These are phyloP conservation scores for Scedosporium aurantiacum DNA, from an alignment of 2,329 filamentous ascomycete species.

Conservation along the genomic window DNA sequence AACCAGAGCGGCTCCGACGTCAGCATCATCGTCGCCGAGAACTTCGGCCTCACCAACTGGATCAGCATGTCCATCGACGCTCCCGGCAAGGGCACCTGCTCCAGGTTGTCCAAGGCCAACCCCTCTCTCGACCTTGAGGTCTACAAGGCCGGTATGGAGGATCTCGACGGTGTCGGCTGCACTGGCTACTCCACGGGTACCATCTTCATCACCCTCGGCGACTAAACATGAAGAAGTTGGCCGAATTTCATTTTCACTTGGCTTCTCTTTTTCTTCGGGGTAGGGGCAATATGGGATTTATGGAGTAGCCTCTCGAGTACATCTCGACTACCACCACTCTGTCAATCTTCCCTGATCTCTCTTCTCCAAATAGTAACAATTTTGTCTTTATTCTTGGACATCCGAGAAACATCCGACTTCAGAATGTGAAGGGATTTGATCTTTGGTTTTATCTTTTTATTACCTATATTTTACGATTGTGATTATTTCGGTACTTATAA, in stretches of 20 bases:
- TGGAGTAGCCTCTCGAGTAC: neutral
- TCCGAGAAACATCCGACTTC: too few species aligned
- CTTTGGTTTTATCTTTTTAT: too few species aligned
- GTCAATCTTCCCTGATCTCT: neutral
- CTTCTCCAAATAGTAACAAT: constrained; percentile 2
- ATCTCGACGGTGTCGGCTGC: constrained; percentile 27
- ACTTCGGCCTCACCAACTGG: constrained; percentile 17
- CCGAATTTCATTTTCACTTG: neutral
- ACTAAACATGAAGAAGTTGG: constrained; percentile 9
- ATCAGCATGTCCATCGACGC: constrained; percentile 26
- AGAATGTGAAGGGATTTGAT: too few species aligned
- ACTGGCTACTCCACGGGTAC: constrained; percentile 21
- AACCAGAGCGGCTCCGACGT: constrained; percentile 40
- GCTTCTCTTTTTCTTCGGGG: neutral
- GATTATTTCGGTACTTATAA: too few species aligned
- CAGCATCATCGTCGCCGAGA: constrained; percentile 34
- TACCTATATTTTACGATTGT: too few species aligned
- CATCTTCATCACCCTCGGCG: constrained; percentile 22
- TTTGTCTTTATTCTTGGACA: neutral
- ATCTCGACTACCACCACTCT: neutral
- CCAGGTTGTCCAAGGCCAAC: constrained; percentile 23
- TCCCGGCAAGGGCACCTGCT: constrained; percentile 27
- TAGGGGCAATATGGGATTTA: neutral
- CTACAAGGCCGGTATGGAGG: constrained; percentile 26
- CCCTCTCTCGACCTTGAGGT: constrained; percentile 17